Evolutionary conservation across 139 green algal species (phyloP).

Genomic region (Picochlorum sp.): DNA sequence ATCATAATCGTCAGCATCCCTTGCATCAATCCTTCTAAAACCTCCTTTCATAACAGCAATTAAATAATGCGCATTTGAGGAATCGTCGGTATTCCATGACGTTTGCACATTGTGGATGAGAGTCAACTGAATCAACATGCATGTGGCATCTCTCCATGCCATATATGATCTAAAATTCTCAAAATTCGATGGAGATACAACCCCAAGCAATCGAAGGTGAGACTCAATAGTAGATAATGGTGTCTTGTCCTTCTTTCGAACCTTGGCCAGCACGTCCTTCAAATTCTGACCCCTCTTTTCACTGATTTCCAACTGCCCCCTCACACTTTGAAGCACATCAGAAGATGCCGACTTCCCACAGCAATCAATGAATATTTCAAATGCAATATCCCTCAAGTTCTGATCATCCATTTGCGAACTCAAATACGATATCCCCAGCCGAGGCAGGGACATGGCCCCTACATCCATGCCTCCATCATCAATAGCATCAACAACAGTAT

Average conservation of each 20-base stretch:
- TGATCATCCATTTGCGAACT: conserved; percentile 30
- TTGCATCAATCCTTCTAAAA: conserved; percentile 46
- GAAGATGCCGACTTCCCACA: conserved; percentile 7
- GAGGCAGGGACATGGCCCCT: neutral
- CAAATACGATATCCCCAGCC: conserved; percentile 10
- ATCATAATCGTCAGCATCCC: conserved; percentile 49
- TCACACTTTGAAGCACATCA: conserved; percentile 27
- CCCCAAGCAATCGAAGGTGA: conserved; percentile 36
- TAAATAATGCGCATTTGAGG: conserved; percentile 14
- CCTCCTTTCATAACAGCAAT: conserved; percentile 32
- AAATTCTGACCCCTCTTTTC: conserved; percentile 29
- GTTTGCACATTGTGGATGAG: conserved; percentile 31
- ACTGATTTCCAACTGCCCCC: conserved; percentile 30
- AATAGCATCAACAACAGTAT: neutral
- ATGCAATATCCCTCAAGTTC: conserved; percentile 38
- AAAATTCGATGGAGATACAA: conserved; percentile 35
- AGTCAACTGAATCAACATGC: conserved; percentile 25
- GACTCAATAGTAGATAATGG: conserved; percentile 33
- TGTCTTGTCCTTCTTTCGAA: conserved; percentile 1
- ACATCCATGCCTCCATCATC: neutral
- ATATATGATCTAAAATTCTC: conserved; percentile 44
- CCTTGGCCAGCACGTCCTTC: conserved; percentile 6
- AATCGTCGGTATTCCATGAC: conserved; percentile 18
- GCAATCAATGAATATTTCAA: conserved; percentile 28
- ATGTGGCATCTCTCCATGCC: conserved; percentile 37